Evolutionary conservation across 1,284 basidiomycete genomes (phyloP).

Genomic region (Mycena citricolor): DNA sequence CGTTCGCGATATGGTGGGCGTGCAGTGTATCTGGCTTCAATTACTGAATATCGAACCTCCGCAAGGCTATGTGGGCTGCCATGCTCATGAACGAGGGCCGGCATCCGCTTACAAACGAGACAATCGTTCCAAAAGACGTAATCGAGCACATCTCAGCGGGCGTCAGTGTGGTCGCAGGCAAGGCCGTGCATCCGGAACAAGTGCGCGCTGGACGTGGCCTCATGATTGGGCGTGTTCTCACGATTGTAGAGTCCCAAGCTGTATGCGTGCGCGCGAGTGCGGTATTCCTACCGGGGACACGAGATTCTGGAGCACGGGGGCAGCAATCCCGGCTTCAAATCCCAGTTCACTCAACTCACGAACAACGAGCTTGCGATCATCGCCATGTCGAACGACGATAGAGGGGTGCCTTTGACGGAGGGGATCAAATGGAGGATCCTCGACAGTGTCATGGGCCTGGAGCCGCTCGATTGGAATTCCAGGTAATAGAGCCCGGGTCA

Average conservation of each 20-base stretch:
- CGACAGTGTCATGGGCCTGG: constrained; percentile 35
- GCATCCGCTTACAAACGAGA: too few relatives aligned
- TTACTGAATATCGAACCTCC: background rate
- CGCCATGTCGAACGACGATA: constrained; percentile 43
- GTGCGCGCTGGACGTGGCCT: too few relatives aligned
- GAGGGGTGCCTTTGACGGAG: constrained; percentile 31
- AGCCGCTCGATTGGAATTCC: constrained; percentile 37
- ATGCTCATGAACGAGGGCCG: constrained; percentile 31
- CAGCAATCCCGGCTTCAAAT: constrained; percentile 42
- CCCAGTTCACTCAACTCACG: constrained; percentile 37
- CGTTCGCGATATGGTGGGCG: constrained; percentile 33
- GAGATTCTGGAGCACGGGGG: constrained; percentile 43
- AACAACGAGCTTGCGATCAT: constrained; percentile 41
- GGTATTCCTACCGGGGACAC: constrained; percentile 40
- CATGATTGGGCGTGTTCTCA: too few relatives aligned
- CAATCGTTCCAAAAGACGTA: too few relatives aligned
- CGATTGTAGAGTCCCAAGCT: constrained; percentile 30
- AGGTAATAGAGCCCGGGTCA: too few relatives aligned
- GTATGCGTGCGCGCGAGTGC: constrained; percentile 44
- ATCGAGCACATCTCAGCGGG: too few relatives aligned
- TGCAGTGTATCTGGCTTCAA: background rate
- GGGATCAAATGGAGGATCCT: constrained; percentile 36
- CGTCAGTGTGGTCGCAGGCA: too few relatives aligned
- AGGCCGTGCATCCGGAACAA: constrained; percentile 5
- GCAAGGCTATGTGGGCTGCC: constrained; percentile 34